Conservation (phyloP, 1,139 yeast genomes). For the Taphrina wiesneri region DNA sequence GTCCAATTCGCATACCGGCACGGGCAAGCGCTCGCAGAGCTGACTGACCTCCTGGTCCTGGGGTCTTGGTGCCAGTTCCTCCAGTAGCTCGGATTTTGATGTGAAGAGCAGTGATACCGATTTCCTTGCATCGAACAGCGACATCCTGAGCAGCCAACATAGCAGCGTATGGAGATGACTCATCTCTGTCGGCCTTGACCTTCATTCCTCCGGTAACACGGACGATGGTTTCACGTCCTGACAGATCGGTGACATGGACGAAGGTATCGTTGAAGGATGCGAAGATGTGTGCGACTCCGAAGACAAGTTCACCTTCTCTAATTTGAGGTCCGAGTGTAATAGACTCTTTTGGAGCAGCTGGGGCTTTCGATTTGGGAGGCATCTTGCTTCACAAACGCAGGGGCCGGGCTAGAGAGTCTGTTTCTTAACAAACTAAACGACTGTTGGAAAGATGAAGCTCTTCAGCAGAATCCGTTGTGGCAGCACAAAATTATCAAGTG, state of each 20-base stretch:
- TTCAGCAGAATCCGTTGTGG: not conserved
- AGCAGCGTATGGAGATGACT: conserved; percentile 99
- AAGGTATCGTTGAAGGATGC: conserved; percentile 99
- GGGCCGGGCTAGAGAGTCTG: conserved; percentile 21
- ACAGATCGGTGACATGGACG: conserved; percentile 98
- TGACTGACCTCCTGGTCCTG: conserved; percentile 99
- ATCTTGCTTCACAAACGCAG: conserved; percentile 25
- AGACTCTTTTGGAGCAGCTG: conserved; percentile 51
- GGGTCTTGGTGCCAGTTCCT: conserved; percentile 99
- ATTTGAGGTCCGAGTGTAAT: conserved; percentile 79
- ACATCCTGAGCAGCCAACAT: conserved; percentile 99
- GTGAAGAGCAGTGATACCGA: conserved; percentile 99
- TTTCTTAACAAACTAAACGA: not conserved
- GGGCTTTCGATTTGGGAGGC: conserved; percentile 35
- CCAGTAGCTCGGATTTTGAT: conserved; percentile 99
- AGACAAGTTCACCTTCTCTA: conserved; percentile 95
- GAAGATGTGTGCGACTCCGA: conserved; percentile 99
- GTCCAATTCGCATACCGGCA: conserved; percentile 99
- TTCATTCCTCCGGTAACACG: conserved; percentile 99
- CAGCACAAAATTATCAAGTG: not conserved
- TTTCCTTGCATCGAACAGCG: conserved; percentile 98
- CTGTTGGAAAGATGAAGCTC: not conserved
- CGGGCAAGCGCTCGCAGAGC: conserved; percentile 99
- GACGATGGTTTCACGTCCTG: conserved; percentile 99
- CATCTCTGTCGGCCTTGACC: conserved; percentile 99